Evolutionary conservation across 257 asterid species (phyloP), one percentile per base, ranked within the genome.

Genomic region (Solanum peruvianum): DNA sequence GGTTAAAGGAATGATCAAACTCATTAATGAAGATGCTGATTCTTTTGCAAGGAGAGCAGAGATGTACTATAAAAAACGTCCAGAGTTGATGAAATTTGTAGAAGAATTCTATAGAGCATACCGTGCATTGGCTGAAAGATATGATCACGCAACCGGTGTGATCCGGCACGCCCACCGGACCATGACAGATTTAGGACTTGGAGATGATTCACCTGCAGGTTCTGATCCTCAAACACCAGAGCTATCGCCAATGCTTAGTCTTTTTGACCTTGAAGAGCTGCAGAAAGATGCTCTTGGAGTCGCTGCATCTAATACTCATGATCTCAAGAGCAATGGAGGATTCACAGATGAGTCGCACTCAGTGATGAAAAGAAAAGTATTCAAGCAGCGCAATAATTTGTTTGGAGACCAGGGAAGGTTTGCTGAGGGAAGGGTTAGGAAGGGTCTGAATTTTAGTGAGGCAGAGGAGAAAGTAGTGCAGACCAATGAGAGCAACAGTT

Each of bases 41-140:
- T 95, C 99, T 88, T 97, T 97, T 87, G 99, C 99, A 23, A 93
- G 97, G 92, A 94, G 99, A 91, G 99, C 99, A 11, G 99, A 97
- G 86, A 97, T 97, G 99, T 97, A 97, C 88, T 97, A 96, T 86
- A 97, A 96, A 95, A 97, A 97, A 90, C 97, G 99, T 27, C 99
- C 99, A 1, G 99, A 97, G 93, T 97, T 96, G 14, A 97, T 96
- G 99, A 97, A 93, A 91, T 80, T 95, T 88, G 98, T 97, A 13
- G 99, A 96, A 91, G 99, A 97, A 81, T 96, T 96, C 89, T 97
- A 97, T 62, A 86, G 99, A 76, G 98, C 99, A 42, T 97, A 97
- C 89, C 99, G 99, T 60, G 98, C 99, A 76, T 90, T 97, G 90
- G 98, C 99, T 25, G 99, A 96, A 89, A 92, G 99, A 90, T 97